Evolutionary conservation across 768 basidiomycete species (phyloP).

Genomic region (Rhizopogon vesiculosus): DNA sequence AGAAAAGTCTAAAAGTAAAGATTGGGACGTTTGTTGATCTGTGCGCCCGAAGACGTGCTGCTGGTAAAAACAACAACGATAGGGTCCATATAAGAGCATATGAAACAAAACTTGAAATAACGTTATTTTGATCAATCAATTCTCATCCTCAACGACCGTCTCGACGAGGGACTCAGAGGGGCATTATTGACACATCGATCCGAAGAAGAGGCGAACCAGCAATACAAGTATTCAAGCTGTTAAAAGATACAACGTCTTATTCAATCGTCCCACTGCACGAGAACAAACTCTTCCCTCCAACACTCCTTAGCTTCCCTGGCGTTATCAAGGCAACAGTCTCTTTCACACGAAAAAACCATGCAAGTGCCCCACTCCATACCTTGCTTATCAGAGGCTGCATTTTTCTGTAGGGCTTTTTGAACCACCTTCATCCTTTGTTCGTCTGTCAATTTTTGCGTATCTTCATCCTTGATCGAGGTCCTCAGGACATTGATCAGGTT

Average conservation of each 20-base stretch:
- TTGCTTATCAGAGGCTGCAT: slow-evolving; percentile 36
- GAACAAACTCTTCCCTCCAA: slow-evolving; percentile 75
- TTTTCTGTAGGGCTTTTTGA: slow-evolving; percentile 47
- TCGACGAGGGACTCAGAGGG: too few species aligned
- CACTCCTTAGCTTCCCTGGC: slow-evolving; percentile 29
- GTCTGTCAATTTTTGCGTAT: slow-evolving; percentile 43
- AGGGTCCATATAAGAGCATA: slow-evolving; percentile 7
- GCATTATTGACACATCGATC: background rate
- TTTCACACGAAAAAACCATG: slow-evolving; percentile 82
- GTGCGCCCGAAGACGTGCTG: slow-evolving; percentile 19
- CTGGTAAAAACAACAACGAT: slow-evolving; percentile 12
- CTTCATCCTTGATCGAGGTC: slow-evolving; percentile 17
- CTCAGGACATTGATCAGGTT: slow-evolving; percentile 80
- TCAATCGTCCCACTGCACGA: slow-evolving; percentile 73
- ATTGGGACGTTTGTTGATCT: slow-evolving; percentile 14
- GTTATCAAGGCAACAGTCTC: slow-evolving; percentile 61
- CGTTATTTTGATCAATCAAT: slow-evolving; percentile 12
- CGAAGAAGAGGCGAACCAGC: background rate
- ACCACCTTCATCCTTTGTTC: slow-evolving; percentile 66
- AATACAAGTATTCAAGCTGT: background rate
- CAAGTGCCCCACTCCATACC: slow-evolving; percentile 97
- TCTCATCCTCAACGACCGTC: background rate
- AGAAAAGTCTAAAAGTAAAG: slow-evolving; percentile 6
- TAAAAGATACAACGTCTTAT: background rate
- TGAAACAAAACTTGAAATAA: slow-evolving; percentile 13